phyloP scores from a whole-genome alignment of 768 basidiomycete genomes.

The Lentinula edodes region DNA sequence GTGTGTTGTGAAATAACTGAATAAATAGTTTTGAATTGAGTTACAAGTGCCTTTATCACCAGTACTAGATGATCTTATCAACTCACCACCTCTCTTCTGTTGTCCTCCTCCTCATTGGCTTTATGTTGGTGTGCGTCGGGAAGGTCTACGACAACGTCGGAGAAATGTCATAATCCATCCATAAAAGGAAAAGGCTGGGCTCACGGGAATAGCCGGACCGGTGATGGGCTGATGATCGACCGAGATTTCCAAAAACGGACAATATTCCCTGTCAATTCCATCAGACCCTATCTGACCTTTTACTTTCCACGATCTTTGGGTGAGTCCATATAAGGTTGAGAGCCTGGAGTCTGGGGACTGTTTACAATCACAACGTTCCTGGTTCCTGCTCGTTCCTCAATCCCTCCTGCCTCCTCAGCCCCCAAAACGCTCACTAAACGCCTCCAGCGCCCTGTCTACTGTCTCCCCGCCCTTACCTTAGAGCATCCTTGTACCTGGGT shows the following conservation, averaged over 20 bases:
- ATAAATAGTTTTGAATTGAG: too few relatives aligned
- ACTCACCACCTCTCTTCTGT: too few relatives aligned
- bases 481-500: background rate
- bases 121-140: background rate
- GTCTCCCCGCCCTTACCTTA: background rate
- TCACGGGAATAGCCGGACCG: background rate
- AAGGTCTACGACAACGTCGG: background rate
- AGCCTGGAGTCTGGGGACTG: background rate
- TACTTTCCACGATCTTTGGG: background rate
- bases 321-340: background rate
- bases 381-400: background rate
- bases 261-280: background rate
- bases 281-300: background rate
- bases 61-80: too few relatives aligned
- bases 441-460: background rate
- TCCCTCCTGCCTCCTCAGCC: background rate
- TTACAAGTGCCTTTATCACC: too few relatives aligned
- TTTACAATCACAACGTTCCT: background rate
- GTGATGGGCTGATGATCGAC: background rate
- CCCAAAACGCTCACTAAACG: background rate
- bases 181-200: background rate
- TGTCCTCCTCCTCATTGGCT: too few relatives aligned
- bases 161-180: background rate
- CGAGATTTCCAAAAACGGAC: background rate
- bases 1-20: background rate